Evolutionary conservation across 768 basidiomycete species (phyloP).

Genomic region (Boletellus ananas): DNA sequence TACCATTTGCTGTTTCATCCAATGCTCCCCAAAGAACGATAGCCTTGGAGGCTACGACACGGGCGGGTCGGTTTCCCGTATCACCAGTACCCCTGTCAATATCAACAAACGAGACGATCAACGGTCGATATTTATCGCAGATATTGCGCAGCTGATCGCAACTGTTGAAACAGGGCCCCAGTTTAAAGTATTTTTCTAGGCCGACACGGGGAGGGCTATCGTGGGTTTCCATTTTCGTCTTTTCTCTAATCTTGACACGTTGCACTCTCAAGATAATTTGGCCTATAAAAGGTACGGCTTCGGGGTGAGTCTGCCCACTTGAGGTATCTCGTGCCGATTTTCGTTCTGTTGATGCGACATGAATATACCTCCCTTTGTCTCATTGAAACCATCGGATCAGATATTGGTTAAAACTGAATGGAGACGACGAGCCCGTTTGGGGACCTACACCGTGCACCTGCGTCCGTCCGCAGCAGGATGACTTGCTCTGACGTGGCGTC

Average conservation of each 20-base stretch:
- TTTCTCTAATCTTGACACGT: background rate
- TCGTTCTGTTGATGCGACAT: background rate
- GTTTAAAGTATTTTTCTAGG: slow-evolving; percentile 60
- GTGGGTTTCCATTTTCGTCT: slow-evolving; percentile 5
- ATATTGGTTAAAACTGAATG: slow-evolving; percentile 58
- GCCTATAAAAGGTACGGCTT: slow-evolving; percentile 65
- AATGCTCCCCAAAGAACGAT: too few species aligned
- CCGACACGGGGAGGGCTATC: slow-evolving; percentile 65
- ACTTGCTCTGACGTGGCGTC: background rate
- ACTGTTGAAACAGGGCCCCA: slow-evolving; percentile 8
- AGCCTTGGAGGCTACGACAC: too few species aligned
- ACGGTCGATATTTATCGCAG: slow-evolving; percentile 43
- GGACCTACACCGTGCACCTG: slow-evolving; percentile 51
- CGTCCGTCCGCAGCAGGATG: background rate
- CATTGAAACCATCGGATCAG: slow-evolving; percentile 30
- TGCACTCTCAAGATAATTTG: slow-evolving; percentile 54
- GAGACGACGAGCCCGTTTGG: slow-evolving; percentile 66
- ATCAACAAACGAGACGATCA: slow-evolving; percentile 46
- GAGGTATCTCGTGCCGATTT: too few species aligned
- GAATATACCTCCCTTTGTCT: background rate
- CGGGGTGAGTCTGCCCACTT: slow-evolving; percentile 24
- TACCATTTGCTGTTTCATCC: too few species aligned
- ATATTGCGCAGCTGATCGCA: slow-evolving; percentile 38
- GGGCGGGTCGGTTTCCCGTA: too few species aligned
- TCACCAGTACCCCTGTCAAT: too few species aligned